phyloP scores from a whole-genome alignment of 2,329 filamentous ascomycete species.

The Pseudogymnoascus sp. region DNA sequence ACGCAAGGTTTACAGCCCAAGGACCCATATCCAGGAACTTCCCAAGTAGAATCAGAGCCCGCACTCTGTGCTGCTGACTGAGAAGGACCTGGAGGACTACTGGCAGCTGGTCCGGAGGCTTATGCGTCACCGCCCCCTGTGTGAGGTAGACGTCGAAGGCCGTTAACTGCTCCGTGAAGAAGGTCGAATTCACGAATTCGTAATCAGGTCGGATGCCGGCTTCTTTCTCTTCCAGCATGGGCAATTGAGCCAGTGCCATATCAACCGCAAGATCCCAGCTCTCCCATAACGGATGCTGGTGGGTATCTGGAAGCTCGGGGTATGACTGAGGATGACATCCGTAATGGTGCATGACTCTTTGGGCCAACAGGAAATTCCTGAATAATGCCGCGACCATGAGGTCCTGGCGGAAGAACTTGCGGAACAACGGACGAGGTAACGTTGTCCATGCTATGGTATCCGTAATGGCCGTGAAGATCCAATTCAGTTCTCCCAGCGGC shows the following conservation, averaged over 20 bases:
- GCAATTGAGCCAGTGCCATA: conserved; percentile 83
- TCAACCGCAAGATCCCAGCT: conserved; percentile 98
- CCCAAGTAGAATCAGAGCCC: conserved; percentile 83
- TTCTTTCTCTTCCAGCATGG: conserved; percentile 73
- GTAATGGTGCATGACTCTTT: conserved; percentile 92
- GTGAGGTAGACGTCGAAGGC: conserved; percentile 94
- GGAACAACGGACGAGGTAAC: conserved; percentile 79
- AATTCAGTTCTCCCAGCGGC: conserved; percentile 91
- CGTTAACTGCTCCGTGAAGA: conserved; percentile 94
- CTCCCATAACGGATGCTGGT: conserved; percentile 90
- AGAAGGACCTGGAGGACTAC: conserved; percentile 93
- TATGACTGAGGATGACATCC: conserved; percentile 92
- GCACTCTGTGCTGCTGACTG: conserved; percentile 86
- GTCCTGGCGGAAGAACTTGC: conserved; percentile 94
- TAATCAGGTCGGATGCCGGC: conserved; percentile 57
- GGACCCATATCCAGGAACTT: conserved; percentile 92
- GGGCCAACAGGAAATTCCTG: conserved; percentile 87
- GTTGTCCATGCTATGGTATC: conserved; percentile 99
- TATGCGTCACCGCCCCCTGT: conserved; percentile 74
- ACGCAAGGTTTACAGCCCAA: conserved; percentile 95
- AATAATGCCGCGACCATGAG: conserved; percentile 98
- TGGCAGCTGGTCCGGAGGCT: conserved; percentile 86
- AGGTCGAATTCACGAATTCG: conserved; percentile 87
- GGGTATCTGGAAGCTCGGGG: conserved; percentile 85
- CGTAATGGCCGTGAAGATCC: conserved; percentile 98